Evolutionary conservation across 2,329 filamentous ascomycete species (phyloP), one percentile per base, ranked within the genome.

Genomic region (Ramularia endophylla): DNA sequence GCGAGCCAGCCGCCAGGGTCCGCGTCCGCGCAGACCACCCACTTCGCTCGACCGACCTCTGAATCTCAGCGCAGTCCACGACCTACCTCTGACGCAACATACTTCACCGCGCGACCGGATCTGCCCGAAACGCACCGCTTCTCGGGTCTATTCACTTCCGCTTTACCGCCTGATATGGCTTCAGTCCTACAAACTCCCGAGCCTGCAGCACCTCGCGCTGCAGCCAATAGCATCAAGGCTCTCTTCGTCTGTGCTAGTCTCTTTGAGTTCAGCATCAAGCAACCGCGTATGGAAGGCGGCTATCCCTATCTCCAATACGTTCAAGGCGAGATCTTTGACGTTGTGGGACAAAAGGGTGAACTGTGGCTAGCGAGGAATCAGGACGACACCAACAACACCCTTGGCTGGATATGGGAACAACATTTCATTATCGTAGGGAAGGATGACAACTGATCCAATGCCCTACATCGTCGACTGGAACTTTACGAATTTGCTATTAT

Each of bases 351-450:
- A 65, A 95, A 95, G 63, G 92, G 92, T 50, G 92, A 98, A 70
- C 75, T 97, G 36, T 98, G 92, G 92, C 79, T 98, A 43, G 92
- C 92, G 39, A 87, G 87, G 65, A 98, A 98, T 61, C 92, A 98
- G 67, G 92, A 98, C 59, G 92, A 98, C 64, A 70, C 80, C 1
- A 74, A 71, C 8, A 77, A 84, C 51, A 75, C 81, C 51, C 81
- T 97, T 25, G 92, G 92, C 38, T 98, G 92, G 92, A 95, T 98
- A 57, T 98, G 92, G 92, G 94, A 89, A 57, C 95, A 95, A 65
- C 92, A 98, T 68, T 98, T 98, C 72, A 61, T 62, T 42, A 53
- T 61, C 29, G 45, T 61, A 16, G 51, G 48, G 8, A 29, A 39
- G 30, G 52, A 55, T 34, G 41, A 42, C 36, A 47, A 41, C 22